Evolutionary conservation across 345 rosid genomes (phyloP), one percentile per base, ranked within the genome.

Genomic region (Aethionema arabicum): DNA sequence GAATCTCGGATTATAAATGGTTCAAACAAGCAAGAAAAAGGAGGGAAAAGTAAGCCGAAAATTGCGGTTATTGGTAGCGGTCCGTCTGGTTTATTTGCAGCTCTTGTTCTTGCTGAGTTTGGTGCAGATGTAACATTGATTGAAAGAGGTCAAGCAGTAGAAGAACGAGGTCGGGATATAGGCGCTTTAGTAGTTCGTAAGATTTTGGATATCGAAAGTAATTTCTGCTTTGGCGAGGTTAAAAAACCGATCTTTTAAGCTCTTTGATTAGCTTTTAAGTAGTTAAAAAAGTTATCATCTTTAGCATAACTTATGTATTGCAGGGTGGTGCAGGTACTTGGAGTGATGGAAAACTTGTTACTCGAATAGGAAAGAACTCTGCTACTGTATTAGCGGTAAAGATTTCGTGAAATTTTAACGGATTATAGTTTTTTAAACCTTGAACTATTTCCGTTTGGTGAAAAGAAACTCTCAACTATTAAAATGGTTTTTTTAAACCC

Each of bases 261-360:
- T 65, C 52, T 49, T 48, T 36, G 8, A 52, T 12, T 52, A 61
- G 6, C 30, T 31, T 9, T 16, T 21, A 58, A n/a, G 32, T 50
- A 43, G 21, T 52, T 59, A 53, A 21, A 55, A 53, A 21, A 55
- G 59, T 66, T 39, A 66, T 72, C 47, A 2, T 21, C 60, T 47
- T 41, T 74, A 84, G 91, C 75, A 21, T 1, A 21, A 85, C 95
- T 85, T 87, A 87, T 86, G 74, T 44, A 45, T 81, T 59, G 84
- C 99, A 92, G 99, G 99, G 99, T 84, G 97, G 96, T 85, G 99
- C 99, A 89, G 99, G 99, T 85, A 84, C 99, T 27, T 92, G 99
- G 99, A 92, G 99, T 68, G 99, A 92, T 77, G 97, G 97, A 68
- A 92, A 92, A 80, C 91, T 92, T 42, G 95, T 92, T 37, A 92